Evolutionary conservation across 306 rosid genomes (phyloP).

Genomic region (Rubus parviflorus): DNA sequence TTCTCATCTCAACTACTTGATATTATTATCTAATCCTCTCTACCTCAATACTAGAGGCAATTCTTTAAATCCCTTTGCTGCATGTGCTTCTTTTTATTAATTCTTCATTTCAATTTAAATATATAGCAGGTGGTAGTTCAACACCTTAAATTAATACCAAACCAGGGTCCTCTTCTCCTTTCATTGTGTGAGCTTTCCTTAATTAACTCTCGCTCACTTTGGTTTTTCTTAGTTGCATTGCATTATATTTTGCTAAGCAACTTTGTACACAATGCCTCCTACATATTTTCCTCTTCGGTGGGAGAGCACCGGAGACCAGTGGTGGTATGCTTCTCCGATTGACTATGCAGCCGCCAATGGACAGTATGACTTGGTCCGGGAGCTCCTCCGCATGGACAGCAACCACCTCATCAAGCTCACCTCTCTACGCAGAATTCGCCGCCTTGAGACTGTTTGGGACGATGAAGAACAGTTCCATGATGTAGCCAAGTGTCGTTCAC

Average conservation of each 20-base stretch:
- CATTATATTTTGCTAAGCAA: constrained; percentile 10
- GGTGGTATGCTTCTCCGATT: constrained; percentile 99
- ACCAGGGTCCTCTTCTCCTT: constrained; percentile 12
- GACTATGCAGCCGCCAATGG: constrained; percentile 99
- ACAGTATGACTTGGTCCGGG: constrained; percentile 85
- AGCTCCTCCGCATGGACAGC: constrained; percentile 76
- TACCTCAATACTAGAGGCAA: constrained; percentile 22
- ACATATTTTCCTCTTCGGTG: constrained; percentile 87
- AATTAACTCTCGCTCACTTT: constrained; percentile 8
- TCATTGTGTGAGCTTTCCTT: constrained; percentile 20
- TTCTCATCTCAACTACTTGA: constrained; percentile 38
- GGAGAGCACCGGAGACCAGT: constrained; percentile 99
- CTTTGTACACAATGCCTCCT: constrained; percentile 65
- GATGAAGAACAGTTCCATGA: constrained; percentile 75
- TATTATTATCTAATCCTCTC: constrained; percentile 33
- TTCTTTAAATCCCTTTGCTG: constrained; percentile 26
- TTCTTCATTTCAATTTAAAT: constrained; percentile 19
- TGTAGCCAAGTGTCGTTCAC: constrained; percentile 70
- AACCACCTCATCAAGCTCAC: constrained; percentile 93
- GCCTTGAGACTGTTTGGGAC: constrained; percentile 96
- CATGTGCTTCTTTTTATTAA: constrained; percentile 4
- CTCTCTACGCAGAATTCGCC: constrained; percentile 82
- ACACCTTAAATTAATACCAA: constrained; percentile 13
- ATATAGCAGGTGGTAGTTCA: constrained; percentile 27
- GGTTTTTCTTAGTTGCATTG: constrained; percentile 4